These are phyloP conservation scores for Scleromitrula shiraiana DNA, from an alignment of 2,329 filamentous ascomycete species.

Conservation along the genomic window DNA sequence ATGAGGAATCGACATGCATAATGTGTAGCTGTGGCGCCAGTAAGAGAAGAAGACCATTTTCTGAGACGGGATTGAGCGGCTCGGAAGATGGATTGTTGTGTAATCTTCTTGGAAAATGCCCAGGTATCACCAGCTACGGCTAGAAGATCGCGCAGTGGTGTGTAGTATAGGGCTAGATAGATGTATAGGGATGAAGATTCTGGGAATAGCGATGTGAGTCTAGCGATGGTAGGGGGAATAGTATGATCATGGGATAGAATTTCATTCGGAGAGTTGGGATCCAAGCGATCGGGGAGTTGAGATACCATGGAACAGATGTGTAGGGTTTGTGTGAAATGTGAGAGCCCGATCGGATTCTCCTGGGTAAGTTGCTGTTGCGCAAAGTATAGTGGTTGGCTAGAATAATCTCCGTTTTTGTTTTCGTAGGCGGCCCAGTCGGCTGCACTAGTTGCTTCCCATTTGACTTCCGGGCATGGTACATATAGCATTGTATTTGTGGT, in stretches of 20 bases:
- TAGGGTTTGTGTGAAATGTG: conserved; percentile 21
- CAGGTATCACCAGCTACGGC: conserved; percentile 51
- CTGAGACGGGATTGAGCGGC: conserved; percentile 41
- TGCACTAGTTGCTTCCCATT: conserved; percentile 42
- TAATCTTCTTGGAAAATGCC: conserved; percentile 48
- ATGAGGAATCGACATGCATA: conserved; percentile 45
- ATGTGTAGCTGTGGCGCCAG: conserved; percentile 38
- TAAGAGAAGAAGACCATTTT: conserved; percentile 38
- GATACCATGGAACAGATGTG: conserved; percentile 21
- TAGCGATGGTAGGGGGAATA: conserved; percentile 11
- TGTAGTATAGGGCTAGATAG: conserved; percentile 49
- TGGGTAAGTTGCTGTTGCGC: conserved; percentile 12
- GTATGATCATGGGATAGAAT: conserved; percentile 9
- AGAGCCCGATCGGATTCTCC: conserved; percentile 8
- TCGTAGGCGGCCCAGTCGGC: conserved; percentile 37
- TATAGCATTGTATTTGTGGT: conserved; percentile 12
- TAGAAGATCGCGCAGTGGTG: conserved; percentile 49
- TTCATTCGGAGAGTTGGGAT: conserved; percentile 28
- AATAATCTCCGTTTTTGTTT: conserved; percentile 7
- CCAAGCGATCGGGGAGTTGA: conserved; percentile 20
- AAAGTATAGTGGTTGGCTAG: conserved; percentile 12
- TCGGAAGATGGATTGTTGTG: conserved; percentile 36
- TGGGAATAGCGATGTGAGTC: conserved; percentile 35
- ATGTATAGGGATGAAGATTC: conserved; percentile 40
- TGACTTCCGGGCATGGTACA: conserved; percentile 31